phyloP scores from a whole-genome alignment of 2,329 filamentous ascomycete genomes.

The Microdochium trichocladiopsis region DNA sequence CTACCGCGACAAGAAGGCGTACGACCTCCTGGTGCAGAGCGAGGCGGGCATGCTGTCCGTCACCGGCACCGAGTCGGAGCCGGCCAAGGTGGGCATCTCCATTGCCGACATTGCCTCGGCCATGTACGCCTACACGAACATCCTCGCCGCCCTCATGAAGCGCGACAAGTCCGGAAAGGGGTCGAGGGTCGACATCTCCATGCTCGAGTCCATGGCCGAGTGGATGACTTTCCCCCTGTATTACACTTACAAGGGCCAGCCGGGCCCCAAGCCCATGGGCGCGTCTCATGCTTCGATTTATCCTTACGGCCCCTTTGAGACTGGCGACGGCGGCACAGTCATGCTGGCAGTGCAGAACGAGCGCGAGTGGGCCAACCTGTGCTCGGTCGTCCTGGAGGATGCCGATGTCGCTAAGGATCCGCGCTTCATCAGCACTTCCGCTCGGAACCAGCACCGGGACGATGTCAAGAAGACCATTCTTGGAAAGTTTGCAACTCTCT shows the following conservation, averaged over 20 bases:
- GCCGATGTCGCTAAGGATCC: constrained; percentile 32
- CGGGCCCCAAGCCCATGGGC: constrained; percentile 34
- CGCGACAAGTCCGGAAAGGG: constrained; percentile 40
- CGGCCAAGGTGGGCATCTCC: constrained; percentile 44
- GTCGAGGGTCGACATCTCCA: constrained; percentile 44
- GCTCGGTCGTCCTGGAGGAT: constrained; percentile 34
- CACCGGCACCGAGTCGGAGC: constrained; percentile 35
- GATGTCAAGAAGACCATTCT: constrained; percentile 37
- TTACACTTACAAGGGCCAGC: constrained; percentile 39
- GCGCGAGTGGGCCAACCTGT: constrained; percentile 45
- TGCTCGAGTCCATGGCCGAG: constrained; percentile 51
- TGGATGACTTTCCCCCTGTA: constrained; percentile 53
- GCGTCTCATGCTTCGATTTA: constrained; percentile 49
- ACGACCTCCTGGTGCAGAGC: constrained; percentile 47
- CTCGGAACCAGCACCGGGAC: constrained; percentile 37
- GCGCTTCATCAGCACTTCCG: constrained; percentile 38
- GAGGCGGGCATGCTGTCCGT: constrained; percentile 45
- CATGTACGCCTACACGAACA: constrained; percentile 44
- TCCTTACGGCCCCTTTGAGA: constrained; percentile 47
- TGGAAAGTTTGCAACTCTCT: constrained; percentile 27
- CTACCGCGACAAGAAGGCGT: constrained; percentile 46
- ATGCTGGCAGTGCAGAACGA: constrained; percentile 54
- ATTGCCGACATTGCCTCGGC: constrained; percentile 47
- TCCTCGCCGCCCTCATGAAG: constrained; percentile 40
- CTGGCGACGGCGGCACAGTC: constrained; percentile 37